Base-by-base conservation (phyloP, 1,284 basidiomycete species). In the Somion occarium region DNA sequence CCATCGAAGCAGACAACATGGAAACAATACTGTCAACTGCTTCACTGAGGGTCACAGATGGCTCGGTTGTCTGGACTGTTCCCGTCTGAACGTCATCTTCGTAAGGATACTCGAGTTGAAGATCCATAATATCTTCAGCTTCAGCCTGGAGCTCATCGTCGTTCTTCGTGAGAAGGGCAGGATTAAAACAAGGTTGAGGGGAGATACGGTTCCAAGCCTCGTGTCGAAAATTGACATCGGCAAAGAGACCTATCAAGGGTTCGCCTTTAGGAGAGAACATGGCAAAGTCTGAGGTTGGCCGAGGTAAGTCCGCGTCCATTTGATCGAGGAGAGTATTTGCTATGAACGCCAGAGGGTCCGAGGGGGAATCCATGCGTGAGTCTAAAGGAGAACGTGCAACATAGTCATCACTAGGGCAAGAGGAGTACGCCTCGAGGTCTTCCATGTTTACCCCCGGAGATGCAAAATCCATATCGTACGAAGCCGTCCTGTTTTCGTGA, bases 181-280 rank as follows among this genome's bases (percentile, higher is more conserved):
- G 80, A 56, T 81, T 73, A 49, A 82, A 66, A 27, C 73, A 56
- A 3, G 56, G 63, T 7, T 54, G 50, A 47, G 62, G 38, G 50
- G 48, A 19, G 4, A 48, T 50, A 26, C 65, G 62, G 48, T 59
- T 59, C 13, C 59, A 51, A 42, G 65, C 59, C 2, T 55, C 50
- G 20, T 67, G 61, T 49, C 69, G 73, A 69, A 75, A 70, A 48
- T 74, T 77, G 34, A 74, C 63, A 54, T 79, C 77, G 22, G 66
- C 68, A n/a, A 74, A 66, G 2, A 75, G 63, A 15, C 72, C 69
- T 18, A 70, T 52, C 4, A 67, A 24, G 34, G 65, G 56, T 9
- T 56, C 43, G 13, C 37, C 25, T 1, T 45, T 41, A 18, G 54
- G 47, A 24, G 45, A 46, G 12, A 20, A 24, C 43, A 52, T 41